Base-by-base conservation (phyloP, 768 basidiomycete genomes). In the Suillus variegatus region DNA sequence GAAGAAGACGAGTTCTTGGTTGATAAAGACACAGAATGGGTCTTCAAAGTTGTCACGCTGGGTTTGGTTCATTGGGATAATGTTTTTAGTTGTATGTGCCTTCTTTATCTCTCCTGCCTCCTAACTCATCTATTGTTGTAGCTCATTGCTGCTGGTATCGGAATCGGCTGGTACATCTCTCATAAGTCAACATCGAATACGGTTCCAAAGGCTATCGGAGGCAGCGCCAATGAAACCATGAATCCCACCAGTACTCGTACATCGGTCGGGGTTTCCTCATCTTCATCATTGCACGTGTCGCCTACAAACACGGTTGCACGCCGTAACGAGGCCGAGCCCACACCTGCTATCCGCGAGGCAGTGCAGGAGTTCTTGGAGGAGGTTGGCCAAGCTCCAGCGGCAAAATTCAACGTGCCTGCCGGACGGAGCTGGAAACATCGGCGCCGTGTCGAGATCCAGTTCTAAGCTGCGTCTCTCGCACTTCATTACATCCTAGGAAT, bases 21-120 rank as follows among this genome's bases (percentile, higher is more conserved):
- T 94, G 44, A 76, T 74, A 58, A 87, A 92, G 75, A 91, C 87
- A 0, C 84, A 85, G 68, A 79, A 67, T 64, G 85, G 88, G 28
- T 73, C 78, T 0, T 81, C 75, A n/a, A 80, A 84, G 35, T 71
- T 89, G 65, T 85, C 85, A 6, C 82, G 86, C 43, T 91, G 86
- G 87, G 85, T 93, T 3, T 92, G 89, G 88, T 65, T 92, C 60
- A 70, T 87, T 46, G 90, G 86, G n/a, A 66, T 92, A 18, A 2
- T 86, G 36, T 70, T 93, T 46, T 69, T 93, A 62, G 60, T 87
- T 22, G 85, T 86, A 71, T 57, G 85, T 78, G 8, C 10, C 52
- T 44, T 63, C 46, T 8, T n/a, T 57, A 57, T 43, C 18, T 35
- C 57, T 44, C 20, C 12, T 18, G 35, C 40, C 3, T 28, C 3